phyloP scores from a whole-genome alignment of 495 filamentous ascomycete species.

The Xylaria curta region DNA sequence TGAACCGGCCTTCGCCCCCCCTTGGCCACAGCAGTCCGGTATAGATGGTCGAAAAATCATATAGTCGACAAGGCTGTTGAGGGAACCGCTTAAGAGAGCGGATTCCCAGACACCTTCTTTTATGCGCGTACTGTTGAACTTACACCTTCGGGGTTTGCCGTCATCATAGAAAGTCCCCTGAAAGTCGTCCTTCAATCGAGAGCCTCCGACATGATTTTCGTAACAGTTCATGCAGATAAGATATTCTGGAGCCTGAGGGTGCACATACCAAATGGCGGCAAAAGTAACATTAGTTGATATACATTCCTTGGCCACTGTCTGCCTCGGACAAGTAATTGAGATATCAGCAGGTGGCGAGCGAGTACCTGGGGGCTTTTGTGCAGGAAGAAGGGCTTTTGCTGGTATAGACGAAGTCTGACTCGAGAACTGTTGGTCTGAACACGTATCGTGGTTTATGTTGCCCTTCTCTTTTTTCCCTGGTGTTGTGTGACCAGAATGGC shows the following conservation, averaged over 20 bases:
- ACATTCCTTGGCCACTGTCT: slow-evolving; percentile 8
- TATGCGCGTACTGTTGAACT: neutral
- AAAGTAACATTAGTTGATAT: slow-evolving; percentile 13
- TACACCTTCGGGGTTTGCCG: neutral
- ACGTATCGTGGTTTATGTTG: neutral
- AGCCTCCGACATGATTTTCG: slow-evolving; percentile 10
- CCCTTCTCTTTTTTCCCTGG: neutral
- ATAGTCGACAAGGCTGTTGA: slow-evolving; percentile 9
- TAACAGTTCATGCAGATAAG: slow-evolving; percentile 18
- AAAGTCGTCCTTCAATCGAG: neutral
- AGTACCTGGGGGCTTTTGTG: neutral
- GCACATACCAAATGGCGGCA: slow-evolving; percentile 14
- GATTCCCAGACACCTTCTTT: slow-evolving; percentile 2
- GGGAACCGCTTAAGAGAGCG: slow-evolving; percentile 11
- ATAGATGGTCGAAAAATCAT: slow-evolving; percentile 9
- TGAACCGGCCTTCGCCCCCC: neutral
- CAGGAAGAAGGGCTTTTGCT: neutral
- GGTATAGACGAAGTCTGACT: neutral
- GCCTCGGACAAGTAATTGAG: neutral
- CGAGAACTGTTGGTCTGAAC: neutral
- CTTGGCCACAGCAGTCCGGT: slow-evolving; percentile 3
- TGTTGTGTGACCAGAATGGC: neutral
- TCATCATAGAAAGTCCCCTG: neutral
- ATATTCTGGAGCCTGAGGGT: slow-evolving; percentile 19
- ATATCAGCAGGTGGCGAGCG: neutral